These are phyloP conservation scores for Trematosphaeria pertusa DNA, from an alignment of 2,329 filamentous ascomycete genomes.

Conservation along the genomic window DNA sequence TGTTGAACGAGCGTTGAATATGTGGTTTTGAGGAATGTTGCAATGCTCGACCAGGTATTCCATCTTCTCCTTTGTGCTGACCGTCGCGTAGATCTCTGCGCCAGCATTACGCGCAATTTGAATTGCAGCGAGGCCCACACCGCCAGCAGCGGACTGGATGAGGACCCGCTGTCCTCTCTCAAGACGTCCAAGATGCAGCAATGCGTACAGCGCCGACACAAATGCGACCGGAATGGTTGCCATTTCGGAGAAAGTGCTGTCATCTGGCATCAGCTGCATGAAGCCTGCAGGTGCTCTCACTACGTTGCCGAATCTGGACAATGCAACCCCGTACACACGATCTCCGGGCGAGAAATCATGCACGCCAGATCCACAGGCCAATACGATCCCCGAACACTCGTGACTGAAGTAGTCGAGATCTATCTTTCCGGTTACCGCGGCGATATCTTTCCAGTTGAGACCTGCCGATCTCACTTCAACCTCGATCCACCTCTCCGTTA, in stretches of 20 bases:
- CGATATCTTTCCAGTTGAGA: slow-evolving; percentile 30
- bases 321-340: slow-evolving; percentile 25
- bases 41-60: slow-evolving; percentile 19
- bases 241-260: slow-evolving; percentile 20
- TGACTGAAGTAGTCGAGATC: slow-evolving; percentile 16
- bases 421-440: slow-evolving; percentile 18
- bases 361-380: slow-evolving; percentile 16
- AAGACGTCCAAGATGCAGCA: slow-evolving; percentile 25
- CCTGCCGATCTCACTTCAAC: slow-evolving; percentile 21
- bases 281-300: slow-evolving; percentile 11
- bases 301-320: slow-evolving; percentile 31
- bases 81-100: slow-evolving; percentile 34
- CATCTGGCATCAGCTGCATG: slow-evolving; percentile 10
- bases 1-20: slow-evolving; percentile 42
- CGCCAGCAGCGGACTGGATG: slow-evolving; percentile 25
- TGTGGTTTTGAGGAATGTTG: slow-evolving; percentile 26
- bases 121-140: slow-evolving; percentile 28
- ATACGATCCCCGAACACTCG: slow-evolving; percentile 27
- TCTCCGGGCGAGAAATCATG: slow-evolving; percentile 21
- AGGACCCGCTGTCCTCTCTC: slow-evolving; percentile 16
- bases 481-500: slow-evolving; percentile 25
- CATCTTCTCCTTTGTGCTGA: slow-evolving; percentile 24
- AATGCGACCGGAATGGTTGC: slow-evolving; percentile 28
- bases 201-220: slow-evolving; percentile 28
- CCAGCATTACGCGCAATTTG: slow-evolving; percentile 20